Conservation (phyloP, 345 rosid genomes). For the Corymbia maculata region DNA sequence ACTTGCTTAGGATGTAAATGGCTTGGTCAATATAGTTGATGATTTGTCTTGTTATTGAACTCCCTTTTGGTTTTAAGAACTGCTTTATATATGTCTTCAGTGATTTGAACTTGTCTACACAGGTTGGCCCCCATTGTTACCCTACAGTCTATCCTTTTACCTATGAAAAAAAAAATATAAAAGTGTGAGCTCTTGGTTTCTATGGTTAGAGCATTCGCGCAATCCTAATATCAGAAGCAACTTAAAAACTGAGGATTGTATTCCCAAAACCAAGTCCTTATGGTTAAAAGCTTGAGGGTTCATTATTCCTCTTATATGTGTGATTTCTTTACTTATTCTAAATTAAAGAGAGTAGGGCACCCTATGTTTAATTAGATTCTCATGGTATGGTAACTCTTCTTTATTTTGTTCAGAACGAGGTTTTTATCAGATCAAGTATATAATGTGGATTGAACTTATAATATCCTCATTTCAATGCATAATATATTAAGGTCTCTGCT, state of each 20-base stretch:
- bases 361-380: background rate
- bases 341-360: background rate
- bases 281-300: background rate
- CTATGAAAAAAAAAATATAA: background rate
- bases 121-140: background rate
- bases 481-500: conserved; percentile 46
- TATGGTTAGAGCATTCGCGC: background rate
- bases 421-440: background rate
- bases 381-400: background rate
- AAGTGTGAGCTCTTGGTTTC: background rate
- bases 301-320: background rate
- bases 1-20: background rate
- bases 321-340: background rate
- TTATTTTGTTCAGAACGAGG: background rate
- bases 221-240: background rate
- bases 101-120: background rate
- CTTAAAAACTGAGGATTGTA: background rate
- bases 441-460: background rate
- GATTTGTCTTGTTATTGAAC: background rate
- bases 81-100: background rate
- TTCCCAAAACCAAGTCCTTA: background rate
- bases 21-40: background rate
- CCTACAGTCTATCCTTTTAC: background rate
- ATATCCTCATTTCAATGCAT: background rate
- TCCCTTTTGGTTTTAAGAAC: background rate